Evolutionary conservation across 2,329 filamentous ascomycete species (phyloP).

Genomic region (Fusarium papillatum): DNA sequence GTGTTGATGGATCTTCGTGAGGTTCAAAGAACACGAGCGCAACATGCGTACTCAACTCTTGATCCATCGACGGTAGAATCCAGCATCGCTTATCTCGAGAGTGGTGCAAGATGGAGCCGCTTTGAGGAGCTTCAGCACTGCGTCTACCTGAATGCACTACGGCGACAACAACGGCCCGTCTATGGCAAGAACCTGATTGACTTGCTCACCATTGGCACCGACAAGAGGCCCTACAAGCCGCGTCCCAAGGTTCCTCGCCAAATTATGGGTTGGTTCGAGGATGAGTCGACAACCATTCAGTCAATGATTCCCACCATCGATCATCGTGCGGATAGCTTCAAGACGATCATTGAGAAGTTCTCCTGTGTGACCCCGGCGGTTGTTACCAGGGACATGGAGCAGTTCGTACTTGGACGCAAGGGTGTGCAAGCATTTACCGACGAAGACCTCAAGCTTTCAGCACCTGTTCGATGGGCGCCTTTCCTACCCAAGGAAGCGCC

Average conservation of each 20-base stretch:
- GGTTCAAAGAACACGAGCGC: conserved; percentile 74
- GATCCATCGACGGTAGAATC: conserved; percentile 78
- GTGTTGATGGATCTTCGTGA: conserved; percentile 79
- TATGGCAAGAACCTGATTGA: conserved; percentile 87
- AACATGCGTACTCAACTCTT: conserved; percentile 66
- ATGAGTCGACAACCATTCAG: conserved; percentile 73
- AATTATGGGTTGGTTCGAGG: conserved; percentile 81
- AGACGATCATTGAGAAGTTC: conserved; percentile 86
- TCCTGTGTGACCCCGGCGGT: conserved; percentile 93
- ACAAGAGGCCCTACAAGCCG: conserved; percentile 70
- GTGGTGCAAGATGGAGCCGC: conserved; percentile 75
- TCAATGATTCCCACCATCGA: conserved; percentile 81
- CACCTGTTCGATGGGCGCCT: conserved; percentile 66
- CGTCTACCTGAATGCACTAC: conserved; percentile 84
- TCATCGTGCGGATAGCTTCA: conserved; percentile 79
- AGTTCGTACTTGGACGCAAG: conserved; percentile 73
- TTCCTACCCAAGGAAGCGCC: conserved; percentile 69
- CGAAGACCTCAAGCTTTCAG: conserved; percentile 68
- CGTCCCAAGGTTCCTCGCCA: conserved; percentile 72
- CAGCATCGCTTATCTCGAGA: conserved; percentile 80
- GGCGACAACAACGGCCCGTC: conserved; percentile 83
- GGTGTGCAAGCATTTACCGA: conserved; percentile 71
- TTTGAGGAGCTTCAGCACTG: conserved; percentile 86
- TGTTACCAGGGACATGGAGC: conserved; percentile 82
- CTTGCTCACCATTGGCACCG: conserved; percentile 75